Evolutionary conservation across 2,329 filamentous ascomycete species (phyloP), one percentile per base, ranked within the genome.

Genomic region (Chaetomiaceae sp.): DNA sequence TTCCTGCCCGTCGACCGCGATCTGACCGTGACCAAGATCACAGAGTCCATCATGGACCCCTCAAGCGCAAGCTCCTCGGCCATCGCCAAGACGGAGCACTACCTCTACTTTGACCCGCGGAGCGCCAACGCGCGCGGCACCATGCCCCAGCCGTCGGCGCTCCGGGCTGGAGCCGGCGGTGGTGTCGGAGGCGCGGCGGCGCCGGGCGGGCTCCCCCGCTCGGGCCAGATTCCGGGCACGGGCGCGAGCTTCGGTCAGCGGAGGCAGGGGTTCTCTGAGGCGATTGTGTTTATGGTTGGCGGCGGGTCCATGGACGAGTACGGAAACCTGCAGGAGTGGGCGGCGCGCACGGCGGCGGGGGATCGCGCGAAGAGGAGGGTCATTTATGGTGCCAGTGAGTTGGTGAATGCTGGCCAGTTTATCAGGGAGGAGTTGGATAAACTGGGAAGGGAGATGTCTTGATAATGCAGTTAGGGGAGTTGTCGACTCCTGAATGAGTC

Each of bases 221-320:
- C 66, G 20, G 70, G 68, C 2, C 77, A 70, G 43, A 72, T 67
- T 0, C 69, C 76, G 0, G 90, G 90, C 3, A 89, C 87, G 22
- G 80, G 82, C 31, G 91, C 91, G 6, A 95, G 84, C 51, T 97
- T 97, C 69, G 94, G 92, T 1, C 92, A 97, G 71, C 76, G 91
- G 56, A 78, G 92, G 51, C 91, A 96, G 65, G 91, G 89, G 0
- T 96, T 92, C 70, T 88, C 83, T 45, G 91, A 96, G 65, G 89
- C 90, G 1, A 86, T 96, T 51, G 89, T 96, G n/a, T 96, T 96
- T 67, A 92, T 89, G 0, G 90, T 95, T 3, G 94, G 94, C 4
- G 94, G 95, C 43, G 94, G 94, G 38, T 96, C 91, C 68, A 97
- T 99, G 89, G 94, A 99, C 63, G 94, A 99, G 69, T 99, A 97